Evolutionary conservation across 139 green algal genomes (phyloP).

Genomic region (Tetratostichococcus sp.): DNA sequence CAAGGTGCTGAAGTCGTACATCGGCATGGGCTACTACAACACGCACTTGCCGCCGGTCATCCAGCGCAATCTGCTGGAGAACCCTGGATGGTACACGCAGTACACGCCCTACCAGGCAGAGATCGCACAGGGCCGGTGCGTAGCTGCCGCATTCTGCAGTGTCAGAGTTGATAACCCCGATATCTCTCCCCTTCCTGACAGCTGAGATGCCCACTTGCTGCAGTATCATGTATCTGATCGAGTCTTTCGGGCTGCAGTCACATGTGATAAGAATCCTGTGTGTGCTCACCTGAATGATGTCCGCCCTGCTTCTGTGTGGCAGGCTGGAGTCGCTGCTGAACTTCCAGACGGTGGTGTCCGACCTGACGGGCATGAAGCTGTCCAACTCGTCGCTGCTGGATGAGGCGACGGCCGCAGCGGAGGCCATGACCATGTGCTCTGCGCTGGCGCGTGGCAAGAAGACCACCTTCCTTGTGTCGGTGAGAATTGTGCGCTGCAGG

Average conservation of each 20-base stretch:
- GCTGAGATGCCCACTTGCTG: too few relatives aligned
- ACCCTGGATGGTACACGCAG: constrained; percentile 99
- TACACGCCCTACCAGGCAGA: constrained; percentile 99
- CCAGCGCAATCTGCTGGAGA: constrained; percentile 97
- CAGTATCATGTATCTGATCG: too few relatives aligned
- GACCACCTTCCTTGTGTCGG: constrained; percentile 91
- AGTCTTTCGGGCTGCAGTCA: too few relatives aligned
- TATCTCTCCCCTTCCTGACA: too few relatives aligned
- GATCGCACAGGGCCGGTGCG: constrained; percentile 79
- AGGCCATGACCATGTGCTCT: constrained; percentile 99
- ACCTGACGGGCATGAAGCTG: constrained; percentile 93
- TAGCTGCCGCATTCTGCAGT: neutral
- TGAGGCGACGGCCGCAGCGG: constrained; percentile 95
- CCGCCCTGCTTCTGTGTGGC: too few relatives aligned
- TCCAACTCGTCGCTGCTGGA: constrained; percentile 95
- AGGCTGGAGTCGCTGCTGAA: constrained; percentile 97
- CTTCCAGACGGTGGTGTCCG: constrained; percentile 97
- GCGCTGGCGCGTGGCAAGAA: constrained; percentile 95
- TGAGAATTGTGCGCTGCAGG: constrained; percentile 26
- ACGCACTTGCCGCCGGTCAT: constrained; percentile 92
- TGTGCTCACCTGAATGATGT: too few relatives aligned
- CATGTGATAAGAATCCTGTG: too few relatives aligned
- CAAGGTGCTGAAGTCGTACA: constrained; percentile 91
- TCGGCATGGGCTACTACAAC: constrained; percentile 98
- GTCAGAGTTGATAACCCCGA: too few relatives aligned